Evolutionary conservation across 2,329 filamentous ascomycete species (phyloP), one percentile per base, ranked within the genome.

Genomic region (Venturia asperata): DNA sequence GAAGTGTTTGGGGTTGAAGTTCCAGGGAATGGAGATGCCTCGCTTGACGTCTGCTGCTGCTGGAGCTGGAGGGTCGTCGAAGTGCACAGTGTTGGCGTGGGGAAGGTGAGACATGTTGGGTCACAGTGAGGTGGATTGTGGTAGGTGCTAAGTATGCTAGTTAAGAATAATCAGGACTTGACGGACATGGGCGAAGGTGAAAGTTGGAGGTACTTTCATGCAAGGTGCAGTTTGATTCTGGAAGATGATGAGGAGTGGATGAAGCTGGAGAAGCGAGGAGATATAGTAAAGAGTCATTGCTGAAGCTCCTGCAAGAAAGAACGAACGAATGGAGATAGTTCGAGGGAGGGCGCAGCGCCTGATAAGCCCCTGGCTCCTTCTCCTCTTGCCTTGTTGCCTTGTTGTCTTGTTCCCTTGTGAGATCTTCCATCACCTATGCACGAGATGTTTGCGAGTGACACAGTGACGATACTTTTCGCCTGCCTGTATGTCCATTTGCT

Each of bases 11-110:
- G 62, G 62, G 10, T 55, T 47, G 49, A 64, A 58, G 34, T 56
- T 58, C 62, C 49, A 55, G 19, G 62, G 62, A n/a, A 64, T 47
- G 17, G 34, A 55, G 27, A 64, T 37, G 43, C 62, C 62, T 34
- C 62, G 21, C 34, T 64, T 64, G 4, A 30, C 17, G 3, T 56
- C 24, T 1, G 15, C 11, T 47, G 45, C 17, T 37, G 49, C 5
- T 5, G 30, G 24, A 4, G 24, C 1, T 30, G 49, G 49, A 24
- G 7, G 24, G 11, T 34, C 49, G 13, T 56, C 49, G 24, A 37
- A 56, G 17, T 21, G 49, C 3, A 56, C 49, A 11, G 49, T 17
- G 24, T 27, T 56, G 9, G 30, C 11, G 17, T 56, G 30, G 27
- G 30, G 24, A 56, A 19, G 24, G 45, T 47, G 21, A 30, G 49